Evolutionary conservation across 257 asterid species (phyloP).

Genomic region (Lithospermum erythrorhizon): DNA sequence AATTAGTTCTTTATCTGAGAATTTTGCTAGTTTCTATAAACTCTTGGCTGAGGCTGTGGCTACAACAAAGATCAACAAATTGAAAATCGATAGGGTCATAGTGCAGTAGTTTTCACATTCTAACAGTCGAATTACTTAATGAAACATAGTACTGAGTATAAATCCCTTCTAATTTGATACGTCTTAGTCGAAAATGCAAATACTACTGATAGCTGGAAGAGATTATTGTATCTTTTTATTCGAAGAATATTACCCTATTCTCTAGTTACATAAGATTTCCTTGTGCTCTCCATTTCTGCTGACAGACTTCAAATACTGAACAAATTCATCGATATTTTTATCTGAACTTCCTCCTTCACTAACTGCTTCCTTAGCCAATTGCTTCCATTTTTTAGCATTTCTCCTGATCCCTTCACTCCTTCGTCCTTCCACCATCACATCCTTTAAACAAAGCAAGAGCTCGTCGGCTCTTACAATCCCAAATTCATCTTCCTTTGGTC

Average conservation of each 20-base stretch:
- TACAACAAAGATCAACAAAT: too few relatives aligned
- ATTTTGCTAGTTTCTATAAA: background rate
- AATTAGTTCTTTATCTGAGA: background rate
- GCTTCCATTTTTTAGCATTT: conserved; percentile 41
- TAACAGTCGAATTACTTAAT: too few relatives aligned
- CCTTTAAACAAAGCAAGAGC: conserved; percentile 29
- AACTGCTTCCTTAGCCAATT: conserved; percentile 35
- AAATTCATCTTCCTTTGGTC: conserved; percentile 43
- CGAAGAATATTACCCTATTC: too few relatives aligned
- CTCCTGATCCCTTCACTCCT: conserved; percentile 28
- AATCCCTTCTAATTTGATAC: too few relatives aligned
- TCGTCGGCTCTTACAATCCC: conserved; percentile 46
- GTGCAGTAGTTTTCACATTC: too few relatives aligned
- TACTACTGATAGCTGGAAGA: too few relatives aligned
- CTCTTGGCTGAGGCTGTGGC: too few relatives aligned
- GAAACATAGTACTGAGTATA: too few relatives aligned
- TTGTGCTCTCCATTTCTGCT: background rate
- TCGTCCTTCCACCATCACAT: conserved; percentile 38
- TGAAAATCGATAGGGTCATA: too few relatives aligned
- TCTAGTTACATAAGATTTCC: background rate
- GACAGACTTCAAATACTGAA: conserved; percentile 12
- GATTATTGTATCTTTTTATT: too few relatives aligned
- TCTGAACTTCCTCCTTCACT: conserved; percentile 57
- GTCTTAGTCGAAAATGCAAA: too few relatives aligned
- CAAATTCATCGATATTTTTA: conserved; percentile 37